Base-by-base conservation (phyloP, 1,139 yeast species). In the Suhomyces bribrorum region DNA sequence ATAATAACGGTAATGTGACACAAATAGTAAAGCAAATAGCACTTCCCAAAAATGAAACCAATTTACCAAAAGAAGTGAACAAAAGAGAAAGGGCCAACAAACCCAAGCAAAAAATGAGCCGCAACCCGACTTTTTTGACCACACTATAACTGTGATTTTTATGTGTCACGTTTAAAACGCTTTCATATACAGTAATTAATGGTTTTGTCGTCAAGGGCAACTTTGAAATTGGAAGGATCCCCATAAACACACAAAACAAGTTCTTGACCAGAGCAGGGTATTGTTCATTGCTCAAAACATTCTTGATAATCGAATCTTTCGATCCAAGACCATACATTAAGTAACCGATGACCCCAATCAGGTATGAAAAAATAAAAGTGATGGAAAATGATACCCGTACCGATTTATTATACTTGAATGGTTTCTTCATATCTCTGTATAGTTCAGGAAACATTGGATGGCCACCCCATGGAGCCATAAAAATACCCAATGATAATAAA, bases 401-500 rank as follows among this genome's bases (percentile, higher is more conserved):
- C 36, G 66, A 56, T 7, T 40, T 38, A 14, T 46, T 44, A 44
- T 51, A 72, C 40, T 66, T 69, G n/a, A 46, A 31, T 2, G 92
- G 90, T 52, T 83, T 90, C 53, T 88, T 77, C 95, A 86, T 86
- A 58, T 86, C 95, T 32, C 83, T 72, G 58, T 81, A 83, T 36
- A 86, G 68, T 53, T 85, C 87, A 2, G 95, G 95, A 50, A 85
- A 85, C 14, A 86, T 86, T 1, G 94, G 89, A 59, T 86, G 95
- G 3, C 95, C 95, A 45, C 95, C 94, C 86, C 92, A 86, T 12
- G 92, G 90, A 7, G 94, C 86, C 83, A 86, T 83, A 49, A 85
- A 75, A 30, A 86, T 73, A 5, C 95, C 95, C 45, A 85, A 71
- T 5, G 88, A 74, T 26, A 85, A 64, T 18, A 86, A 69, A 5